Evolutionary conservation across 2,329 filamentous ascomycete genomes (phyloP), one percentile per base, ranked within the genome.

Genomic region (Ophiostoma angusticollis): DNA sequence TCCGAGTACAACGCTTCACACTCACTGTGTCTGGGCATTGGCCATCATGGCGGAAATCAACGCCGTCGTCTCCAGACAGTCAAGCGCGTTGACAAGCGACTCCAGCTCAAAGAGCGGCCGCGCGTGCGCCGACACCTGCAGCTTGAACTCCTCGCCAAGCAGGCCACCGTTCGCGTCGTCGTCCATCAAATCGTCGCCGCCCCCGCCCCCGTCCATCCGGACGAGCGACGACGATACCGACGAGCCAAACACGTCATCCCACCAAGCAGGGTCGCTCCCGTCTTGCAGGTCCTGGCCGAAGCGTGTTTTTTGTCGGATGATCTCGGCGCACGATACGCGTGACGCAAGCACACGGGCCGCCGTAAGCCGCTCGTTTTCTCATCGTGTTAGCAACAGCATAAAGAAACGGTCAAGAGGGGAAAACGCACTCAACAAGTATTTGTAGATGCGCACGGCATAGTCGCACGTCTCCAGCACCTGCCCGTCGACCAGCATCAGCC

Each of bases 361-460:
- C 28, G 65, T 63, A 6, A 78, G 57, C 36, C 67, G 65, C 47
- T 64, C 60, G 33, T 64, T 56, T 50, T 63, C 70, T 74, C 6
- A 2, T 5, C 27, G 6, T n/a, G 27, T 14, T n/a, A 29, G 27
- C 13, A 4, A 40, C 6, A 23, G 17, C 2, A 49, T 41, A 38
- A 33, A 25, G n/a, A 28, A 18, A 33, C 17, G 12, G 35, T 37
- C 33, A 34, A 6, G 9, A 14, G 5, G 25, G 31, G 12, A 24
- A n/a, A 23, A 71, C 84, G 67, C 73, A 93, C 85, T 71, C 33
- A 93, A 68, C 52, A 95, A 86, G 44, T 79, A 78, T 52, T 82
- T 82, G 61, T 94, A 84, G n/a, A 87, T 71, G 49, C 76, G 70
- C 22, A 74, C 72, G 30, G 84, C 77, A 33, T 52, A 59, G 19